These are phyloP conservation scores for Fusarium hainanense DNA, from an alignment of 2,329 filamentous ascomycete species.

Conservation along the genomic window DNA sequence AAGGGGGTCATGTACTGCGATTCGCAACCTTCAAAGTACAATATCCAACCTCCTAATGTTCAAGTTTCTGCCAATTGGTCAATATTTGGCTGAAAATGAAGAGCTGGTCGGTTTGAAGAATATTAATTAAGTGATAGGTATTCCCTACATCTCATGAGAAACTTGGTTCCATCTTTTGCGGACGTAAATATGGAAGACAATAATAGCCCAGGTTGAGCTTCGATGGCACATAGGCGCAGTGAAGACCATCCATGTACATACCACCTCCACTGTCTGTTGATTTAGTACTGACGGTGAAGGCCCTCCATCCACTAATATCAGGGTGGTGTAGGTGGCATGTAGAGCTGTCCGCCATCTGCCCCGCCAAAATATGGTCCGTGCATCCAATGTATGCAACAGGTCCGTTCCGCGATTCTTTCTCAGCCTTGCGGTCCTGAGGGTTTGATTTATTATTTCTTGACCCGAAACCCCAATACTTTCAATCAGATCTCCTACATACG, in stretches of 20 bases:
- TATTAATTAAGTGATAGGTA: background rate
- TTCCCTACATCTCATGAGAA: background rate
- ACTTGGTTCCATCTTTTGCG: background rate
- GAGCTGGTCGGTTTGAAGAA: background rate
- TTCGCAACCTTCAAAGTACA: background rate
- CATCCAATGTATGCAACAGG: constrained; percentile 13
- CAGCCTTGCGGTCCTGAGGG: constrained; percentile 40
- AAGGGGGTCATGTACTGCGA: constrained; percentile 24
- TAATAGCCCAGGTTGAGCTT: background rate
- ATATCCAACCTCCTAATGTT: background rate
- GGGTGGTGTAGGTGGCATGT: background rate
- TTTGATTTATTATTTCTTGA: constrained; percentile 14
- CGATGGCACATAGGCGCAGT: too few relatives aligned
- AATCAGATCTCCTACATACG: constrained; percentile 17
- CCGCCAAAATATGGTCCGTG: constrained; percentile 41
- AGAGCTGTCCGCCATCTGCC: constrained; percentile 39
- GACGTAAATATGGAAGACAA: background rate
- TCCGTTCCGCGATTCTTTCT: constrained; percentile 42
- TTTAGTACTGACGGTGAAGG: background rate
- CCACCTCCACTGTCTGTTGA: background rate
- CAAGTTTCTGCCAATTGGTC: background rate
- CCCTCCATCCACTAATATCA: background rate
- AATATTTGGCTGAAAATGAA: background rate
- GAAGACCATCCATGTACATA: background rate
- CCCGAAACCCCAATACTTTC: background rate